Conservation (phyloP, 2,329 filamentous ascomycete species). For the Arthrobotrys entomopaga region DNA sequence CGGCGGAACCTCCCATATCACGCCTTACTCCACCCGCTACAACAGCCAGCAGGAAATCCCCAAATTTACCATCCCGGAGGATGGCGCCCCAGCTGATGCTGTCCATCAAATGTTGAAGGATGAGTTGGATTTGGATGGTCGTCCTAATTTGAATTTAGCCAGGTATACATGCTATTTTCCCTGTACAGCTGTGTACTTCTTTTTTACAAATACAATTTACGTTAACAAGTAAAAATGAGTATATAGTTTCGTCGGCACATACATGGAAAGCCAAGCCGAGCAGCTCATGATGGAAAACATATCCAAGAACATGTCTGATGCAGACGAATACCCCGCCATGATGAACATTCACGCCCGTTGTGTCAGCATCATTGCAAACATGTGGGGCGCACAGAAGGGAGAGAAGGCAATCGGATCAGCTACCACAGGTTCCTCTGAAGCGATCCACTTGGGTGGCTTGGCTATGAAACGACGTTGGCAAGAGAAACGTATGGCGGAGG, state of each 20-base stretch:
- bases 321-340: conserved; percentile 72
- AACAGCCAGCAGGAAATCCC: conserved; percentile 68
- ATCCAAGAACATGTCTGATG: conserved; percentile 77
- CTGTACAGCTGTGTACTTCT: background rate
- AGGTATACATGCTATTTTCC: background rate
- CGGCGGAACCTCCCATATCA: conserved; percentile 15
- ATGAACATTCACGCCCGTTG: conserved; percentile 66
- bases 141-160: conserved; percentile 67
- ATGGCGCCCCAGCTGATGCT: conserved; percentile 66
- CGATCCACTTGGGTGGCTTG: conserved; percentile 75
- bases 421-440: conserved; percentile 77
- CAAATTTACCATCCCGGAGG: conserved; percentile 71
- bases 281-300: conserved; percentile 75
- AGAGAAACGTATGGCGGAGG: conserved; percentile 69
- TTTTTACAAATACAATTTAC: background rate
- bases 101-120: conserved; percentile 74
- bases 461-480: conserved; percentile 82
- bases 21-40: conserved; percentile 62
- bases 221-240: no score
- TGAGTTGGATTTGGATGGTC: conserved; percentile 73
- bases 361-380: conserved; percentile 73
- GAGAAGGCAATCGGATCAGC: conserved; percentile 75
- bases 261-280: conserved; percentile 73
- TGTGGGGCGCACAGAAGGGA: conserved; percentile 72
- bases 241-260: conserved; percentile 74